phyloP scores from a whole-genome alignment of 2,329 filamentous ascomycete genomes.

The Penicillium sclerotigenum region DNA sequence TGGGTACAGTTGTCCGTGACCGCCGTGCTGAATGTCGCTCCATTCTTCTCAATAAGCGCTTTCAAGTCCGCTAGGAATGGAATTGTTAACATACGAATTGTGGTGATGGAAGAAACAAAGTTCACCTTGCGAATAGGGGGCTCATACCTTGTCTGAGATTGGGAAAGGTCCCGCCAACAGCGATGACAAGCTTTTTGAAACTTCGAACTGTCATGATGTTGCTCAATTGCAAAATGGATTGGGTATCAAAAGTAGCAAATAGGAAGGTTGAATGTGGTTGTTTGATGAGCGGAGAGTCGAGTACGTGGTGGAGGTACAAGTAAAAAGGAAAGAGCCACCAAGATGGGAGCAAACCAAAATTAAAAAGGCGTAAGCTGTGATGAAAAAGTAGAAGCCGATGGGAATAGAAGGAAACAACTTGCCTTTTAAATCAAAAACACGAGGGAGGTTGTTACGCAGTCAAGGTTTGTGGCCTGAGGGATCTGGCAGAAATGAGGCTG shows the following conservation, averaged over 20 bases:
- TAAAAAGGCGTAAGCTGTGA: not conserved
- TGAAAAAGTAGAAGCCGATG: not conserved
- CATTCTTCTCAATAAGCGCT: conserved; percentile 32
- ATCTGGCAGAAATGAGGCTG: not conserved
- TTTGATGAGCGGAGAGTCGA: not conserved
- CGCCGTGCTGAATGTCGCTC: conserved; percentile 33
- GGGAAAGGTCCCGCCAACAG: conserved; percentile 60
- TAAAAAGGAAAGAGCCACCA: not conserved
- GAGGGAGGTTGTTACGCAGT: not conserved
- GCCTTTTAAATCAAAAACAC: not conserved
- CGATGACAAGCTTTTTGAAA: conserved; percentile 44
- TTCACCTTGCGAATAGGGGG: conserved; percentile 6
- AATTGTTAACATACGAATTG: conserved; percentile 2
- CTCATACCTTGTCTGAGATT: conserved; percentile 50
- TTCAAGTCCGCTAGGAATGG: conserved; percentile 30
- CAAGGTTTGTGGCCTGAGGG: not conserved
- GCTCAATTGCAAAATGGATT: not conserved
- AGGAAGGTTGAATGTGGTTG: too few relatives aligned
- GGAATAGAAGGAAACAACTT: not conserved
- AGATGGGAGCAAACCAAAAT: not conserved
- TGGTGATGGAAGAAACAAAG: conserved; percentile 9
- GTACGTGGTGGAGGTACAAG: not conserved
- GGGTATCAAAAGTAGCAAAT: not conserved
- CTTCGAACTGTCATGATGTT: conserved; percentile 23
- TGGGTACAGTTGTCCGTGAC: conserved; percentile 38